phyloP scores from a whole-genome alignment of 2,329 filamentous ascomycete genomes.

The Penicillium polonicum region DNA sequence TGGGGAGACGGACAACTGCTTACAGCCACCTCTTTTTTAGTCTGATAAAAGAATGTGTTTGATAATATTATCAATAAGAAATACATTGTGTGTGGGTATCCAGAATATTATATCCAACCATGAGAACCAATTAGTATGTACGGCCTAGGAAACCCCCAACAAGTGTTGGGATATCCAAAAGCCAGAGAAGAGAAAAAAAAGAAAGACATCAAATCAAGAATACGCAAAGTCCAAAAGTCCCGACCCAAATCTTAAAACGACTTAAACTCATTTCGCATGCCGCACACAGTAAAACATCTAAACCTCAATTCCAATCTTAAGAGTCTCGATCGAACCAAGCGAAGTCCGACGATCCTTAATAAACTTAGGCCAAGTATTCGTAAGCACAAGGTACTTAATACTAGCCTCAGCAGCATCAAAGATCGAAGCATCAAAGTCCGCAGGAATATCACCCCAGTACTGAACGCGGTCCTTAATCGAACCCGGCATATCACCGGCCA shows the following conservation, averaged over 20 bases:
- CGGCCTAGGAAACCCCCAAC: background rate
- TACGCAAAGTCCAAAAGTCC: background rate
- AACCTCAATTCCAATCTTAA: constrained; percentile 10
- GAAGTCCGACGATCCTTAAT: constrained; percentile 26
- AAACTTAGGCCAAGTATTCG: constrained; percentile 63
- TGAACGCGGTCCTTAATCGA: constrained; percentile 32
- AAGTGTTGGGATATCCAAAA: background rate
- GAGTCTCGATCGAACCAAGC: constrained; percentile 15
- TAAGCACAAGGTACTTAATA: constrained; percentile 66
- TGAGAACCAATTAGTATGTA: constrained; percentile 4
- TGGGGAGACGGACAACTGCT: background rate
- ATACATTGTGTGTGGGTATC: constrained; percentile 8
- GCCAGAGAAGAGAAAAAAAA: background rate
- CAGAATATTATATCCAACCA: constrained; percentile 5
- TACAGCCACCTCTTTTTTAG: background rate
- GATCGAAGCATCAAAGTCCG: constrained; percentile 50
- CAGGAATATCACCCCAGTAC: constrained; percentile 40
- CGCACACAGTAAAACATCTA: background rate
- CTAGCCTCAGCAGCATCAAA: constrained; percentile 61
- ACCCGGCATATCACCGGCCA: constrained; percentile 15
- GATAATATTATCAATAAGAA: constrained; percentile 5
- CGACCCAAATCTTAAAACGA: constrained; percentile 1
- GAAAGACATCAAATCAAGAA: background rate
- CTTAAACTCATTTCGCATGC: constrained; percentile 11
- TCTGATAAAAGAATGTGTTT: background rate